phyloP scores from a whole-genome alignment of 1,284 basidiomycete genomes.

The Cryptococcus sp. region DNA sequence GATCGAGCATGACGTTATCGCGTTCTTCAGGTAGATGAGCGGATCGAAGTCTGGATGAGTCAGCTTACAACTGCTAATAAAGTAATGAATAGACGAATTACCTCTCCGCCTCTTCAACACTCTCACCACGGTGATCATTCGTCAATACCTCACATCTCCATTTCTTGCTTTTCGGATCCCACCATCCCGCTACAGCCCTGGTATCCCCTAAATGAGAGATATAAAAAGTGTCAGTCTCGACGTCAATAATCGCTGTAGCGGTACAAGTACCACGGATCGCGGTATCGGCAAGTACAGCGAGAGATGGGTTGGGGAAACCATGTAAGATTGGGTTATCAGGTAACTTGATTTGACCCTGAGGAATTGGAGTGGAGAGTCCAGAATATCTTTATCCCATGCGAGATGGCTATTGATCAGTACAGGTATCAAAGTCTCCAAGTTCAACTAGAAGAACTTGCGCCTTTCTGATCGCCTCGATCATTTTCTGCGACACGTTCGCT shows the following conservation, averaged over 20 bases:
- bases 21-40: constrained; percentile 71
- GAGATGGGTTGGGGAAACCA: constrained; percentile 53
- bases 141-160: constrained; percentile 87
- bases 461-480: constrained; percentile 36
- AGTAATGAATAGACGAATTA: constrained; percentile 3
- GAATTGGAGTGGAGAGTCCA: constrained; percentile 22
- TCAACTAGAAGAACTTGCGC: background rate
- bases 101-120: constrained; percentile 61
- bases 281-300: constrained; percentile 62
- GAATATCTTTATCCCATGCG: background rate
- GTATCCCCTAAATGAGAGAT: constrained; percentile 87
- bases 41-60: constrained; percentile 54
- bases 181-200: constrained; percentile 85
- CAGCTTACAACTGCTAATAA: constrained; percentile 54
- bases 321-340: constrained; percentile 5
- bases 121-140: constrained; percentile 88
- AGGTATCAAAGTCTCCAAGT: background rate
- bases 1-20: constrained; percentile 59
- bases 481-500: background rate
- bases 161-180: constrained; percentile 57
- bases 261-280: constrained; percentile 78
- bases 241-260: constrained; percentile 73
- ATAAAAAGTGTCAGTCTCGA: constrained; percentile 67
- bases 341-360: constrained; percentile 11
- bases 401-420: background rate